A percentile compares a stretch with the other conserved stretches of the same genome.
phyloP scores from a whole-genome alignment of 2,329 filamentous ascomycete genomes.

The Didymella glomerata region DNA sequence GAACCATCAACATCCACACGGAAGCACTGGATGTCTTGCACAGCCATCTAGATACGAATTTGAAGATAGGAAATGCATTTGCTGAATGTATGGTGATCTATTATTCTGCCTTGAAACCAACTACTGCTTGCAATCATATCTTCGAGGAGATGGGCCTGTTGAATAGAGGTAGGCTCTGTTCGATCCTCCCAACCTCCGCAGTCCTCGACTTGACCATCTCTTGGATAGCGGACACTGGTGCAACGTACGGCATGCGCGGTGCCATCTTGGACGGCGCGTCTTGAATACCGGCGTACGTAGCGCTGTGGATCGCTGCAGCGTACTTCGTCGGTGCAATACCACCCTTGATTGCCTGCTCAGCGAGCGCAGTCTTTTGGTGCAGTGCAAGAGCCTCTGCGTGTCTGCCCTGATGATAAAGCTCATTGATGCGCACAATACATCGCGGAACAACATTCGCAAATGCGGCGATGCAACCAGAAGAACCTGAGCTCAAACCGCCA shows the following conservation, averaged over 20 bases:
- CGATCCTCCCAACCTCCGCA: not conserved
- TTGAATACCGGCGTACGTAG: not conserved
- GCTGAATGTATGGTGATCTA: not conserved
- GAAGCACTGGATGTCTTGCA: not conserved
- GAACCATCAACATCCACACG: not conserved
- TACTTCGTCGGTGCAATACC: constrained; percentile 34
- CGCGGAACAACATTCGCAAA: constrained; percentile 57
- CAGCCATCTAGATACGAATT: not conserved
- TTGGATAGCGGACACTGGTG: not conserved
- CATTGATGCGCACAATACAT: constrained; percentile 62
- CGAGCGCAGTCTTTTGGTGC: constrained; percentile 68
- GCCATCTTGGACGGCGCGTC: not conserved
- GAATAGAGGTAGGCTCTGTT: not conserved
- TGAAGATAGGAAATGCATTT: not conserved
- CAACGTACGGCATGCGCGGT: not conserved
- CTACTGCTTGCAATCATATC: not conserved
- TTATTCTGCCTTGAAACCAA: not conserved
- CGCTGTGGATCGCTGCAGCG: not conserved
- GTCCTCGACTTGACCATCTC: not conserved
- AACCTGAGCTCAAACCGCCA: constrained; percentile 61
- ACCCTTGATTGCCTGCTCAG: constrained; percentile 69
- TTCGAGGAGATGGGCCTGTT: not conserved
- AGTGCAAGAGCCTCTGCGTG: constrained; percentile 64
- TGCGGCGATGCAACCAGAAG: constrained; percentile 63
- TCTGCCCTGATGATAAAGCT: constrained; percentile 65